Evolutionary conservation across 2,329 filamentous ascomycete species (phyloP), one percentile per base, ranked within the genome.

Genomic region (Chaetomium olivaceum): DNA sequence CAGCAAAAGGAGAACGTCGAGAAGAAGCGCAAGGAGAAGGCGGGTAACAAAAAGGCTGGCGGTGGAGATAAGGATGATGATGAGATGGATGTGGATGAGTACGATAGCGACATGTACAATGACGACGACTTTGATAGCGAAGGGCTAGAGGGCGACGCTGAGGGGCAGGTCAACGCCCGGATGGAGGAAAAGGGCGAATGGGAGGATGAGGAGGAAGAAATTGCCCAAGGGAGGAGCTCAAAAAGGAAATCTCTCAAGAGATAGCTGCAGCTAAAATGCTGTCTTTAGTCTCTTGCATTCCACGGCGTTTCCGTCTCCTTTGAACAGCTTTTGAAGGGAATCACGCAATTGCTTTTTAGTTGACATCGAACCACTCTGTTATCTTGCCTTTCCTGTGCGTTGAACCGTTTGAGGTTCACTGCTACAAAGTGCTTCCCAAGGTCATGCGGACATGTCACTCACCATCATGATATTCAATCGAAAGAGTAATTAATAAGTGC

Each of bases 1-100:
- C 85, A 92, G 72, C 95, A 99, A 76, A 93, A 87, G 77, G 93
- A 91, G 70, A 98, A 98, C 72, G 87, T 99, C 1, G 93, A 96
- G 78, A 89, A 84, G 79, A 98, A 97, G 81, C 87, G 85, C 77
- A 87, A 89, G 74, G 84, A 97, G 75, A 93, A 87, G 77, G 92
- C 90, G 69, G 97, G 97, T 72, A 85, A 97, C 5, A 92, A 96
- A 79, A 89, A 85, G 79, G 58, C 68, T 0, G 51, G 58, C 3
- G 77, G 64, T 12, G 73, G 48, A 29, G 70, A 70, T 0, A 70
- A 67, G 43, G 67, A 65, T 58, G 82, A 80, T 65, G 79, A 74
- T 27, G 78, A 79, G 25, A 75, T 76, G 31, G 78, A 80, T 69
- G 76, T 74, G 54, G 75, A 73, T 3, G 79, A 80, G 4, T 79